phyloP scores from a whole-genome alignment of 306 rosid species.

The Mimosa pudica region DNA sequence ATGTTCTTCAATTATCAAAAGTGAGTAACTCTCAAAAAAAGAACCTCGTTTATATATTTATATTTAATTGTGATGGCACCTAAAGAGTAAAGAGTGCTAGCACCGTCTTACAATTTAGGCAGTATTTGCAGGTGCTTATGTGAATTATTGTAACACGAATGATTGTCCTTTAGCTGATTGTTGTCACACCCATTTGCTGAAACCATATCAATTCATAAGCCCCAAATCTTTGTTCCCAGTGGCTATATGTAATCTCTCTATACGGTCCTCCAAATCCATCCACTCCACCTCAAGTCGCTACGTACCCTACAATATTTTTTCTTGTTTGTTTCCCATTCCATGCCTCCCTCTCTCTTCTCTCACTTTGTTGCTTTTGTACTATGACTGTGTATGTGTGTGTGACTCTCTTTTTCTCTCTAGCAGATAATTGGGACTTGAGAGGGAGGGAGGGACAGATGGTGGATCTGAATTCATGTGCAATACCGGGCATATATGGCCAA shows the following conservation, averaged over 20 bases:
- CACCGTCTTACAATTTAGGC: background rate
- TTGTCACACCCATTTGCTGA: background rate
- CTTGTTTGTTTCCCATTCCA: background rate
- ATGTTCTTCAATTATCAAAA: slow-evolving; percentile 23
- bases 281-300: background rate
- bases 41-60: background rate
- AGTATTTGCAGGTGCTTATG: background rate
- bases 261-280: slow-evolving; percentile 18
- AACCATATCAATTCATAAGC: background rate
- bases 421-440: background rate
- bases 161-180: slow-evolving; percentile 20
- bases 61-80: background rate
- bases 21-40: background rate
- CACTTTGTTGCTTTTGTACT: background rate
- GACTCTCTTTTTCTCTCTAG: background rate
- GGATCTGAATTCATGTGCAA: background rate
- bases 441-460: background rate
- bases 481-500: background rate
- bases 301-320: background rate
- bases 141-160: slow-evolving; percentile 28
- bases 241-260: background rate
- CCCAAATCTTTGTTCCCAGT: background rate
- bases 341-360: background rate
- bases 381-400: background rate
- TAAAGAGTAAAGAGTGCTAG: background rate